phyloP scores from a whole-genome alignment of 768 basidiomycete genomes.

The Tylopilus plumbeoviolaceoides region DNA sequence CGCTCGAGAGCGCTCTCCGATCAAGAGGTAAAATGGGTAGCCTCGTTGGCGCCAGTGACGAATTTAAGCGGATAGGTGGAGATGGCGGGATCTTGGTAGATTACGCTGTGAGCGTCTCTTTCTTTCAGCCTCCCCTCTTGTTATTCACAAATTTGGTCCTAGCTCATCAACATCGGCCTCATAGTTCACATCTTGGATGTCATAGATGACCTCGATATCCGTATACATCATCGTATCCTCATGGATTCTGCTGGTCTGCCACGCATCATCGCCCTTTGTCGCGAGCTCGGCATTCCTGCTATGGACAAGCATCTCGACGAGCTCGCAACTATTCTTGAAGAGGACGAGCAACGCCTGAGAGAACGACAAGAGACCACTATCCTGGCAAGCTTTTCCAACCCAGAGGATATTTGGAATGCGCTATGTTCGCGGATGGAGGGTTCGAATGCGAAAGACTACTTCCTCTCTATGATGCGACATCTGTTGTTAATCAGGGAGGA shows the following conservation, averaged over 20 bases:
- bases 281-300: conserved; percentile 55
- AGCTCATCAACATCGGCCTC: conserved; percentile 60
- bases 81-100: conserved; percentile 71
- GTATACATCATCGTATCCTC: conserved; percentile 80
- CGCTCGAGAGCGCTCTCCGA: conserved; percentile 66
- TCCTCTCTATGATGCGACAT: conserved; percentile 93
- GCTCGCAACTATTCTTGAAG: conserved; percentile 59
- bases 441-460: conserved; percentile 75
- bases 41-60: conserved; percentile 90
- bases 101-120: conserved; percentile 64
- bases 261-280: conserved; percentile 66
- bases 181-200: conserved; percentile 62
- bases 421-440: conserved; percentile 74
- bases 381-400: conserved; percentile 71
- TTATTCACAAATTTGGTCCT: conserved; percentile 12
- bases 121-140: background rate
- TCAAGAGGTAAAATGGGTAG: conserved; percentile 95
- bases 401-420: conserved; percentile 84
- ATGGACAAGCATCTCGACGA: conserved; percentile 65
- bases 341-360: conserved; percentile 69
- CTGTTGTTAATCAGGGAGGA: conserved; percentile 88
- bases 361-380: conserved; percentile 75
- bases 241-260: conserved; percentile 87
- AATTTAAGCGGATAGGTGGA: conserved; percentile 66
- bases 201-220: conserved; percentile 76